phyloP scores from a whole-genome alignment of 768 basidiomycete species.

The Russula compacta region DNA sequence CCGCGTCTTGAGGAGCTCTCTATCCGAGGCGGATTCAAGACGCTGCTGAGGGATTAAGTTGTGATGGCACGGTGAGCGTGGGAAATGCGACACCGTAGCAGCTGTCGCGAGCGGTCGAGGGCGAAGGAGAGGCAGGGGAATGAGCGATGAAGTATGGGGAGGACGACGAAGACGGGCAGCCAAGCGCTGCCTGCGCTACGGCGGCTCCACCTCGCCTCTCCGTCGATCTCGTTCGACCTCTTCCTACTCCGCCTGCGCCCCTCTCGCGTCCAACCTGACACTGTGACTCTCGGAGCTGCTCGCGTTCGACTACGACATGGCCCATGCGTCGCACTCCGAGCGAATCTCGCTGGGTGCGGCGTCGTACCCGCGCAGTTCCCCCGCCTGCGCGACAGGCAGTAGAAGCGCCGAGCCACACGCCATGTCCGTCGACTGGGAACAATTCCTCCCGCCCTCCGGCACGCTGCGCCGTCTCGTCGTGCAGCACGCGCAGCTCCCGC shows the following conservation, averaged over 20 bases:
- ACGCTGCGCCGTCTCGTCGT: constrained; percentile 11
- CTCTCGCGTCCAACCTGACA: constrained; percentile 13
- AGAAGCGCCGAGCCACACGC: constrained; percentile 14
- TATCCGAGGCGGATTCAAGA: constrained; percentile 18
- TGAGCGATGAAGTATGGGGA: not conserved
- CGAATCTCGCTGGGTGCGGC: constrained; percentile 17
- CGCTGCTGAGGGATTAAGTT: constrained; percentile 6
- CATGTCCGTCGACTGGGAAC: constrained; percentile 12
- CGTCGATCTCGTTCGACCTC: constrained; percentile 16
- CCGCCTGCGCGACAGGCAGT: constrained; percentile 1
- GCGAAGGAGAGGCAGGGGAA: not conserved
- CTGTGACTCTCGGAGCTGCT: constrained; percentile 18
- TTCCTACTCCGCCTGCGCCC: constrained; percentile 15
- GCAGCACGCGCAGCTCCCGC: constrained; percentile 14
- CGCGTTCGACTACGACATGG: constrained; percentile 17
- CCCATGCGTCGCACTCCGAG: constrained; percentile 12
- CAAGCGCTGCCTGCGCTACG: constrained; percentile 5
- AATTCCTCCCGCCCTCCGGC: constrained; percentile 1
- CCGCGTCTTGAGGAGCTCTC: constrained; percentile 15
- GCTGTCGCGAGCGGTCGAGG: not conserved
- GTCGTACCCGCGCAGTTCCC: constrained; percentile 12
- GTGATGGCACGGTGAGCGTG: not conserved
- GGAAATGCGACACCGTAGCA: not conserved
- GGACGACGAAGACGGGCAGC: not conserved
- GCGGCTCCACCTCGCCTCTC: constrained; percentile 18